Base-by-base conservation (phyloP, 768 basidiomycete species). In the Dentipellis fragilis region DNA sequence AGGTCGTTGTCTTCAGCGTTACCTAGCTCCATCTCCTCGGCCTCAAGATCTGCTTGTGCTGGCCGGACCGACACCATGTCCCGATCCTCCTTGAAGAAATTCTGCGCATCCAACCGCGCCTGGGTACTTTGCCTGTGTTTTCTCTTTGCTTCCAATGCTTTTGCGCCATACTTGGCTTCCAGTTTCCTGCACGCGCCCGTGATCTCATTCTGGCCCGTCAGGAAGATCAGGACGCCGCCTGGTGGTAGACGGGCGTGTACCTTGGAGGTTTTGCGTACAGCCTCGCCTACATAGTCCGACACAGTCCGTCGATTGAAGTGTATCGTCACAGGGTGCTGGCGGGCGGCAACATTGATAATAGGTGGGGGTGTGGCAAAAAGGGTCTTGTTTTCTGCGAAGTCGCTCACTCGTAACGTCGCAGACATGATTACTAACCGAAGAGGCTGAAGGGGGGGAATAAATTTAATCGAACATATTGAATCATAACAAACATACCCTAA, bases 201-300 rank as follows among this genome's bases (percentile, higher is more conserved):
- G 62, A 99, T 98, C 71, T 99, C 96, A 59, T 90, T 89, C 69
- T 97, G 95, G 19, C 96, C 96, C 0, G 96, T 98, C 60, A 98
- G 73, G 68, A 96, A 96, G 49, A 95, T 82, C 50, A 99, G 76
- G 37, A 99, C 86, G 3, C 94, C 96, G 0, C 96, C 96, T 0
- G 89, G 82, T 2, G 96, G 96, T 17, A 99, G 72, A 16, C 92
- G 82, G 14, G 88, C 79, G 68, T 99, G 96, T 45, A 99, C 97
- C 69, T 96, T 94, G 56, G 77, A 73, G 1, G 91, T 78, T 69
- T 99, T 99, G 65, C 84, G 88, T 62, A 94, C 81, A 2, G 93
- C 90, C 68, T 97, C 93, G 2, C 78, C 80, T 48, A 97, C 83
- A 64, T 98, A 98, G 68, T 98, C 91, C 7, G 88, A 75, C 2